These are phyloP conservation scores for Hymenoscyphus infarciens DNA, from an alignment of 2,329 filamentous ascomycete genomes.

Conservation along the genomic window DNA sequence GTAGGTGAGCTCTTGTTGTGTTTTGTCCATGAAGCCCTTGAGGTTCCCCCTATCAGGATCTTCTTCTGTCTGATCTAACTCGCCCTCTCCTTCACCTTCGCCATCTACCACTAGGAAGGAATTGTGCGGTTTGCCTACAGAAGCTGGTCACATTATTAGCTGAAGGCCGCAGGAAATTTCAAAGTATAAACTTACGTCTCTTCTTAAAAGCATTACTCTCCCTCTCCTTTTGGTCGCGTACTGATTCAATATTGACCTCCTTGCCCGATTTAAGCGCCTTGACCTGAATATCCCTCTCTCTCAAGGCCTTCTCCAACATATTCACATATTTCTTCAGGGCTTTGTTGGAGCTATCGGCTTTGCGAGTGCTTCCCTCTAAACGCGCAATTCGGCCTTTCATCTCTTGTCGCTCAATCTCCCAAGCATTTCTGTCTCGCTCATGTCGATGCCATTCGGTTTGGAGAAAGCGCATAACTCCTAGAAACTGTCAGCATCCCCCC, in stretches of 20 bases:
- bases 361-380: conserved; percentile 83
- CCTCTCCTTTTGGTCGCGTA: conserved; percentile 43
- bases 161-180: neutral
- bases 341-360: conserved; percentile 83
- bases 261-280: conserved; percentile 46
- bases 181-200: conserved; percentile 43
- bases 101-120: conserved; percentile 32
- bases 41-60: conserved; percentile 49
- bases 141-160: conserved; percentile 18
- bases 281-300: conserved; percentile 74
- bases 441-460: conserved; percentile 99
- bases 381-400: conserved; percentile 98
- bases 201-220: conserved; percentile 52
- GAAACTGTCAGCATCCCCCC: conserved; percentile 59
- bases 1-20: conserved; percentile 62
- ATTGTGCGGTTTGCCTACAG: conserved; percentile 30
- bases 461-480: conserved; percentile 97
- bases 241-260: conserved; percentile 38
- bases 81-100: conserved; percentile 46
- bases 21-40: conserved; percentile 62
- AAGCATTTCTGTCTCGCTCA: conserved; percentile 94
- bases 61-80: conserved; percentile 36
- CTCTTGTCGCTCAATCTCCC: conserved; percentile 98
- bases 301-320: conserved; percentile 84
- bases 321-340: conserved; percentile 85